A percentile compares a stretch with the other conserved stretches of the same genome.
These are phyloP conservation scores for Leishmania tropica DNA, from an alignment of 208 protist genomes.

Conservation along the genomic window DNA sequence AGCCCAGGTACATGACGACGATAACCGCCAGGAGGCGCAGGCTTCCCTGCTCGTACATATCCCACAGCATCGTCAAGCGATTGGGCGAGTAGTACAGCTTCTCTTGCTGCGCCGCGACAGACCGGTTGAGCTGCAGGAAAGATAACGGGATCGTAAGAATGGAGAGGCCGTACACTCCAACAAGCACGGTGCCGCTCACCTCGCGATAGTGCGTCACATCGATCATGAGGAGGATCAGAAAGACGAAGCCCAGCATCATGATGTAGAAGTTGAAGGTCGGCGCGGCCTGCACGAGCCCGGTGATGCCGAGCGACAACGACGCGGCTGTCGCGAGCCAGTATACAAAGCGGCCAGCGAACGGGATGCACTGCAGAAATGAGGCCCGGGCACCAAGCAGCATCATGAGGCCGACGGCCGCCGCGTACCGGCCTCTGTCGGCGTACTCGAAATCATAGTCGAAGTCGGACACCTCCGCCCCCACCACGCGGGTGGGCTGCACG, in stretches of 20 bases:
- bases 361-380: constrained; percentile 38
- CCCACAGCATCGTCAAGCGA: constrained; percentile 42
- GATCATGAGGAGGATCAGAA: constrained; percentile 52
- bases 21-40: constrained; percentile 57
- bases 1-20: constrained; percentile 52
- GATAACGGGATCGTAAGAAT: constrained; percentile 24
- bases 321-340: constrained; percentile 57
- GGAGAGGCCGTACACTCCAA: constrained; percentile 35
- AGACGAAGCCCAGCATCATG: constrained; percentile 52
- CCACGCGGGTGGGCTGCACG: constrained; percentile 45
- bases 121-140: constrained; percentile 34
- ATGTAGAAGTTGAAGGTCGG: constrained; percentile 49
- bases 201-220: constrained; percentile 74
- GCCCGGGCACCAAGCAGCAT: constrained; percentile 44
- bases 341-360: constrained; percentile 34
- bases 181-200: constrained; percentile 36
- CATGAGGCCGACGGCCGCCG: constrained; percentile 38
- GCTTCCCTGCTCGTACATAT: constrained; percentile 67
- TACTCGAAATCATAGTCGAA: constrained; percentile 52
- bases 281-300: constrained; percentile 50
- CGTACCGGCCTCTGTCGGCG: constrained; percentile 36
- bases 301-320: constrained; percentile 55
- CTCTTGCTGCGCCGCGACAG: constrained; percentile 23
- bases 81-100: constrained; percentile 31
- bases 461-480: constrained; percentile 25